Conservation (phyloP, 129 eudicot species). For the Artemisia annua region DNA sequence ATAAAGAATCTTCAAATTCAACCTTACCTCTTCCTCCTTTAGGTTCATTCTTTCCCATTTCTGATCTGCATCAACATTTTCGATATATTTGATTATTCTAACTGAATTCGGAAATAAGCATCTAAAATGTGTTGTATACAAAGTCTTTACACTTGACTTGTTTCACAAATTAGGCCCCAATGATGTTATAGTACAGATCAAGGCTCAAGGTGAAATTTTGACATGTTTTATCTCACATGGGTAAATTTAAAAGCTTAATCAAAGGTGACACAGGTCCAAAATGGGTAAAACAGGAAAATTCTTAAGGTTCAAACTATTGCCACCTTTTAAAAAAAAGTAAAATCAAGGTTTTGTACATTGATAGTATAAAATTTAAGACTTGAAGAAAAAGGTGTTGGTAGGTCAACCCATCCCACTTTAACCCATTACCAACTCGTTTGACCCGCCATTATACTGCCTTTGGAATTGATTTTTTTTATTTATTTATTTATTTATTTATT, state of each 20-base stretch:
- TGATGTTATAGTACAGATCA: slow-evolving; percentile 50
- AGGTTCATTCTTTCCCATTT: slow-evolving; percentile 9
- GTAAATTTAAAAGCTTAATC: no score
- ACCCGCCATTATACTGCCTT: no score
- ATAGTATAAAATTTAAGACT: no score
- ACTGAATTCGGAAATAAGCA: no score
- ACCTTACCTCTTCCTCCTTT: slow-evolving; percentile 53
- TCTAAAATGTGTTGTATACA: background rate
- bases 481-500: no score
- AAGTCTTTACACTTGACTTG: background rate
- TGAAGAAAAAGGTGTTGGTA: no score
- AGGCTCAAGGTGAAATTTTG: slow-evolving; percentile 23
- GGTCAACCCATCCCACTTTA: background rate
- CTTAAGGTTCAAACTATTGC: slow-evolving; percentile 48
- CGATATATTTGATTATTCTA: no score
- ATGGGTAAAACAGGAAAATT: slow-evolving; percentile 36
- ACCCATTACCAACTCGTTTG: background rate
- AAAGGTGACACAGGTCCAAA: no score
- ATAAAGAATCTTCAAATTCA: slow-evolving; percentile 48
- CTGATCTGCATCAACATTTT: no score
- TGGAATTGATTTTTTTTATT: no score
- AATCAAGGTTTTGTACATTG: no score
- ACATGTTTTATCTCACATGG: no score
- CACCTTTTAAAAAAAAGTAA: background rate
- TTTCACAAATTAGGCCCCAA: slow-evolving; percentile 33